Evolutionary conservation across 441 rosid species (phyloP), one percentile per base, ranked within the genome.

Genomic region (Erysimum pusillum): DNA sequence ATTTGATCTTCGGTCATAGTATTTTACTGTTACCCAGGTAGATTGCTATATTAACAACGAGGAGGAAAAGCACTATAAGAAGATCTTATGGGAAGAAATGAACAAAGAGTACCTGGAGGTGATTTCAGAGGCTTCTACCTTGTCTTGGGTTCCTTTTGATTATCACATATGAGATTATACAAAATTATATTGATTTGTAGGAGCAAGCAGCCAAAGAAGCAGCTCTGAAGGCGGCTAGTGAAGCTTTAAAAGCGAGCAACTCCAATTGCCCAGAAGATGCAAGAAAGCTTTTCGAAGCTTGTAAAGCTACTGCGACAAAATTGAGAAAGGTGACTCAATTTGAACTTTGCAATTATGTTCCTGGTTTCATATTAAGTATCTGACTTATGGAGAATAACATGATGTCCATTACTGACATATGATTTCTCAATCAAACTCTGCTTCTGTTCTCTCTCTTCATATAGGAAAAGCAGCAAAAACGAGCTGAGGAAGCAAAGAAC

Each of bases 141-240:
- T 77, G 46, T 48, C 53, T 9, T 67, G 53, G 34, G 39, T 48
- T 56, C 48, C 38, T 32, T 76, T 46, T 28, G 31, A 48, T n/a
- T 73, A 22, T 67, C 61, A 17, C 35, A 17, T 59, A 18, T 34
- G 51, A 44, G 10, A 53, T 25, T 6, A 25, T 71, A 22, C 52
- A 31, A 11, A 28, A 35, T 11, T 44, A 11, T 68, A 36, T 45
- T 54, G 67, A 25, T 62, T 18, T 78, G 48, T 85, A 93, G 99
- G 99, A 93, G 84, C 97, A 93, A 87, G 97, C 91, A 73, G 97
- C 87, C 49, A 96, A 93, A 81, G 95, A 88, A 84, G 95, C 92
- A 49, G 88, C 86, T 15, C 74, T 82, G 15, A 84, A 86, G 63
- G 90, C 89, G 36, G 88, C 86, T 49, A 90, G 35, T 78, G 89